These are phyloP conservation scores for Colletotrichum sp. DNA, from an alignment of 2,329 filamentous ascomycete species.

Conservation along the genomic window DNA sequence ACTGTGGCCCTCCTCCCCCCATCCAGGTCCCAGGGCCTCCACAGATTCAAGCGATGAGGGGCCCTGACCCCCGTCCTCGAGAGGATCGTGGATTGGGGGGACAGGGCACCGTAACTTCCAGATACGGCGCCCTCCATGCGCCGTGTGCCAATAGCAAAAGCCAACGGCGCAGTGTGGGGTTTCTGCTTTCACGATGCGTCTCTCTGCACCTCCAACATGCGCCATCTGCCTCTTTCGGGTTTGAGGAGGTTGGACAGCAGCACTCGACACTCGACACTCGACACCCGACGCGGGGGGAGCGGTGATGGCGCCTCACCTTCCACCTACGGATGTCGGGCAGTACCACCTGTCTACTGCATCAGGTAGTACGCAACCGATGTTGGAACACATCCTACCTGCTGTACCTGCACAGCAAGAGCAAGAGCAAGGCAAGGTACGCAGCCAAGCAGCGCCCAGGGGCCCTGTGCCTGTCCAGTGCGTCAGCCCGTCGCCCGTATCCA, in stretches of 20 bases:
- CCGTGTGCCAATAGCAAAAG: neutral
- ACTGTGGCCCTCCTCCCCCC: neutral
- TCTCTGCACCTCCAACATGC: neutral
- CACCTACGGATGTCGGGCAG: neutral
- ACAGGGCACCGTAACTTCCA: neutral
- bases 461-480: neutral
- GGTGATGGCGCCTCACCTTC: neutral
- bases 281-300: neutral
- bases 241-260: neutral
- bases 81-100: neutral
- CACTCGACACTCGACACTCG: neutral
- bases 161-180: neutral
- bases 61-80: neutral
- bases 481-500: neutral
- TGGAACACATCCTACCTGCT: neutral
- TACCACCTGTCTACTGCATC: neutral
- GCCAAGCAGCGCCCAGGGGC: neutral
- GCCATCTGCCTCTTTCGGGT: neutral
- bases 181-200: neutral
- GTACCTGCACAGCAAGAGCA: neutral
- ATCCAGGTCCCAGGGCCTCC: neutral
- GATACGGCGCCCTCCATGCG: neutral
- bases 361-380: neutral
- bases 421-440: neutral
- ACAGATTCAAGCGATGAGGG: neutral